These are phyloP conservation scores for Pythium folliculosum DNA, from an alignment of 352 stramenopile species.

Conservation along the genomic window DNA sequence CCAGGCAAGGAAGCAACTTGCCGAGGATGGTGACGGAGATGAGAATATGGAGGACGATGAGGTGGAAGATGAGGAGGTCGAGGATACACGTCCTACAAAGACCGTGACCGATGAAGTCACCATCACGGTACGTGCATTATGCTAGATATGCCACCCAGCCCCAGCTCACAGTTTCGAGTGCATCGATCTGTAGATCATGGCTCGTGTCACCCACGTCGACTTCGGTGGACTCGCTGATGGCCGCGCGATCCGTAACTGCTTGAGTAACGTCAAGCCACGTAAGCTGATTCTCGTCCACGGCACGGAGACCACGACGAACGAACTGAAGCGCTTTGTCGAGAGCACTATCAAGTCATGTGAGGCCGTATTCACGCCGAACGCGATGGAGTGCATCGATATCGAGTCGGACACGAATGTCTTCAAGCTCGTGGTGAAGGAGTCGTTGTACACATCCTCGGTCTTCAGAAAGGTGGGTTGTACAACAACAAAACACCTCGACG, in stretches of 20 bases:
- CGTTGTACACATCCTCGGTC: constrained; percentile 77
- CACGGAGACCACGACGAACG: constrained; percentile 75
- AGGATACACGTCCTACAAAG: constrained; percentile 79
- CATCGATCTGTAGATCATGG: constrained; percentile 46
- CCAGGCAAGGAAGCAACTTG: constrained; percentile 62
- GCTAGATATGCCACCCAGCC: neutral
- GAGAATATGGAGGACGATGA: constrained; percentile 74
- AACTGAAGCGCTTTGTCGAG: constrained; percentile 86
- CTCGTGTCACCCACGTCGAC: constrained; percentile 79
- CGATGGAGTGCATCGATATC: constrained; percentile 91
- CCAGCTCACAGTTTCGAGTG: neutral
- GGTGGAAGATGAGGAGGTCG: constrained; percentile 38
- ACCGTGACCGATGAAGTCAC: constrained; percentile 70
- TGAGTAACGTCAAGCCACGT: constrained; percentile 88
- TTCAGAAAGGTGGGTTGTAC: constrained; percentile 72
- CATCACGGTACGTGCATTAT: constrained; percentile 43
- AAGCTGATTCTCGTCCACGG: constrained; percentile 89
- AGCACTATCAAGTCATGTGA: constrained; percentile 82
- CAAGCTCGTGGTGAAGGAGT: constrained; percentile 87
- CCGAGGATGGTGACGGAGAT: constrained; percentile 60
- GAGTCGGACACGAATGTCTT: constrained; percentile 91
- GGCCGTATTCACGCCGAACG: constrained; percentile 83
- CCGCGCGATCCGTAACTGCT: constrained; percentile 84
- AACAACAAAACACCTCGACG: neutral
- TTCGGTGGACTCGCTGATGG: constrained; percentile 86